Base-by-base conservation (phyloP, 1,139 yeast genomes). In the Geotrichum cucujoidarum region DNA sequence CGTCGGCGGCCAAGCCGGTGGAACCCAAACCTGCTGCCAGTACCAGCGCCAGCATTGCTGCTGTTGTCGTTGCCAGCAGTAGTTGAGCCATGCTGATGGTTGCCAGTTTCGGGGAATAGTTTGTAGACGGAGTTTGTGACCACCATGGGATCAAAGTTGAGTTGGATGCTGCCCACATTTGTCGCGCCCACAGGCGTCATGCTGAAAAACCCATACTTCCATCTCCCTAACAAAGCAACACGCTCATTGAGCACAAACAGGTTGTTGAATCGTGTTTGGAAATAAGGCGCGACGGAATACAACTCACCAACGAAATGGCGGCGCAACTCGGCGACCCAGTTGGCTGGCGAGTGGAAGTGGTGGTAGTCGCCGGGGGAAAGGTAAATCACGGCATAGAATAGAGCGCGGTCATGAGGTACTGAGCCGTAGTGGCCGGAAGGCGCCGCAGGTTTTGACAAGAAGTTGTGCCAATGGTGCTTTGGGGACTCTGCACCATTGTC, bases 171-270 rank as follows among this genome's bases (percentile, higher is more conserved):
- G 14, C 99, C 99, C 34, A 92, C 99, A 66, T 94, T 94, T 3
- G 98, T 92, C 22, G 99, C 99, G 21, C 99, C 99, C 8, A 92
- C 98, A 0, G 98, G 97, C 1, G 95, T 89, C 99, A 92, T 92
- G 54, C 95, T 84, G 70, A 92, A 92, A 62, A 92, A 94, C 0
- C 99, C 99, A 65, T 92, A 78, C 62, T 85, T 85, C 97, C 98
- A 92, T 60, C 87, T 82, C 1, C 99, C 99, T 53, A 94, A 75
- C 42, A 92, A 72, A 0, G 97, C 95, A 6, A 92, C 98, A 59
- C 98, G 77, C 69, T 92, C 99, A 65, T 92, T 94, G 58, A 94
- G 72, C 7, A 90, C 89, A 64, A 94, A 92, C 55, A 92, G 75
- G 34, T 94, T 94, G 51, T 84, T 83, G 49, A 94, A 75, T 16